phyloP scores from a whole-genome alignment of 1,284 basidiomycete species.

The Ganoderma sinense region DNA sequence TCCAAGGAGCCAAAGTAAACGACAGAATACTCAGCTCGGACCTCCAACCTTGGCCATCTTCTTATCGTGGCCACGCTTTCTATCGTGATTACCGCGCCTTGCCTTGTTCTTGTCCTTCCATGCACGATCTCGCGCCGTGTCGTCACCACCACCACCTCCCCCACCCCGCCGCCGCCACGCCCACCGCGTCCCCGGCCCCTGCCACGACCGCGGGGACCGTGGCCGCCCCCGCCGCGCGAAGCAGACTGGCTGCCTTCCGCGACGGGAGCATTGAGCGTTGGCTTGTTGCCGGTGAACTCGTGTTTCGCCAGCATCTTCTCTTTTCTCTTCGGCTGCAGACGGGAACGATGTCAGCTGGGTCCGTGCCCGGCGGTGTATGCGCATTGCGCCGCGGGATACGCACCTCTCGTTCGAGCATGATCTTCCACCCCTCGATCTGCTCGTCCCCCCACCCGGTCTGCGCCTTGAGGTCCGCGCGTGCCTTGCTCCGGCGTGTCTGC shows the following conservation, averaged over 20 bases:
- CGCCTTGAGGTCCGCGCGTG: slow-evolving; percentile 67
- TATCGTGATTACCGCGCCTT: slow-evolving; percentile 64
- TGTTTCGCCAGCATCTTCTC: slow-evolving; percentile 75
- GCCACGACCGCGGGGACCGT: slow-evolving; percentile 43
- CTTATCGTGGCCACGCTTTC: slow-evolving; percentile 78
- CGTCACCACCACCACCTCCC: slow-evolving; percentile 39
- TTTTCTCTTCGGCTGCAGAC: slow-evolving; percentile 66
- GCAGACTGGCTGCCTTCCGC: slow-evolving; percentile 21
- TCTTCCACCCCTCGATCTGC: slow-evolving; percentile 89
- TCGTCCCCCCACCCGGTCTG: slow-evolving; percentile 79
- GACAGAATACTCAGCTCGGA: slow-evolving; percentile 28
- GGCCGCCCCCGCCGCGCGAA: slow-evolving; percentile 33
- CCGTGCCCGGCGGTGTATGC: not conserved
- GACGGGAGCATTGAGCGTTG: slow-evolving; percentile 24
- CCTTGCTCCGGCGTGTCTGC: slow-evolving; percentile 71
- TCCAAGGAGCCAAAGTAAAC: not conserved
- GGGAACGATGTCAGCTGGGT: slow-evolving; percentile 9
- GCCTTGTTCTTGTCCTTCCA: slow-evolving; percentile 79
- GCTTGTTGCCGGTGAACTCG: slow-evolving; percentile 74
- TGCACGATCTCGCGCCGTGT: slow-evolving; percentile 57
- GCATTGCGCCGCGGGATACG: slow-evolving; percentile 36
- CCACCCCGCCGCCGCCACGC: slow-evolving; percentile 42
- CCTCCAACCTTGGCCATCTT: slow-evolving; percentile 71
- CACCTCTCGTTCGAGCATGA: slow-evolving; percentile 88
- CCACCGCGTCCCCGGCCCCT: slow-evolving; percentile 41